Percentiles rank a stretch among this genome's conserved stretches.
These are phyloP conservation scores for Vitis cinerea DNA, from an alignment of 164 flowering plant species.

Conservation along the genomic window DNA sequence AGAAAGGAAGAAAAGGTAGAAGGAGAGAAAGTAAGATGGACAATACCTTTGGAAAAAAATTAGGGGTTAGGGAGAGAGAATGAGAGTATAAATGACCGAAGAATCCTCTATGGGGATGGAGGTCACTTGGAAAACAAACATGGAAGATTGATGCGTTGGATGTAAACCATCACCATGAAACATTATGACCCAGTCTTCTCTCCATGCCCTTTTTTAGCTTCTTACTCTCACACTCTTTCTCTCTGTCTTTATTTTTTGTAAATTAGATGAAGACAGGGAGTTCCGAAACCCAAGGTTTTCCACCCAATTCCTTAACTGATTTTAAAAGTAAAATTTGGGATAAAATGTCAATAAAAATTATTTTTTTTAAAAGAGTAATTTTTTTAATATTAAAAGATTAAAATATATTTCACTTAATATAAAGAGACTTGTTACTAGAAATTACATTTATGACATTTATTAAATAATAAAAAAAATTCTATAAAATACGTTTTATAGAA, in stretches of 20 bases:
- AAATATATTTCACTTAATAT: too few relatives aligned
- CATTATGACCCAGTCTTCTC: not conserved
- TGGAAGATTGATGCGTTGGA: not conserved
- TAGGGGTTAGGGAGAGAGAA: not conserved
- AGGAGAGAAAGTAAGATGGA: not conserved
- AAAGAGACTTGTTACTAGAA: too few relatives aligned
- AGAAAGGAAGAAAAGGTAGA: not conserved
- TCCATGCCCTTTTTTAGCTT: not conserved
- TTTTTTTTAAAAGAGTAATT: too few relatives aligned
- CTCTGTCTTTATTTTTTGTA: not conserved
- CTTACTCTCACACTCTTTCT: not conserved
- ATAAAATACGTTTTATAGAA: too few relatives aligned
- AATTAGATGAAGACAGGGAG: not conserved
- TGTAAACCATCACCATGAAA: not conserved
- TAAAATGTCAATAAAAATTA: too few relatives aligned
- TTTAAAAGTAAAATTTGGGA: too few relatives aligned
- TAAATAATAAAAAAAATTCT: too few relatives aligned
- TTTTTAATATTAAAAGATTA: too few relatives aligned
- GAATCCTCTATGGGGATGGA: not conserved
- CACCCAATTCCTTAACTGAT: too few relatives aligned
- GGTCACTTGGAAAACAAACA: constrained; percentile 1
- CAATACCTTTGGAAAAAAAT: constrained; percentile 1
- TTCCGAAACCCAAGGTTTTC: too few relatives aligned
- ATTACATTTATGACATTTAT: too few relatives aligned
- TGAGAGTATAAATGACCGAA: not conserved